These are phyloP conservation scores for Astrephomene gubernaculifera DNA, from an alignment of 139 green algal genomes.

Conservation along the genomic window DNA sequence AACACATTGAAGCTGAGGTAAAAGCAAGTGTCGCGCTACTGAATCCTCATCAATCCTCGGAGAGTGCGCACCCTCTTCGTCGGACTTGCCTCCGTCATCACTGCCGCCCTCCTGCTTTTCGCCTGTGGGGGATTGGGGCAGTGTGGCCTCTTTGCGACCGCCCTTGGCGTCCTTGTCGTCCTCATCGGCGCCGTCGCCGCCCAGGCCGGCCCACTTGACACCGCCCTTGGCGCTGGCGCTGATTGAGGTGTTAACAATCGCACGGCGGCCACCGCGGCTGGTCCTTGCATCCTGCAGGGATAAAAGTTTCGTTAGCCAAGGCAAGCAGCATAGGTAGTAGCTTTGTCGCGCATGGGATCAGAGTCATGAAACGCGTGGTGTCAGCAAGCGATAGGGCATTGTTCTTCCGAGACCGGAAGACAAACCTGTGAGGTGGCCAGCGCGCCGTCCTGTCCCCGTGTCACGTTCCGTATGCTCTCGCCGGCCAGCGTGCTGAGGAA, in stretches of 20 bases:
- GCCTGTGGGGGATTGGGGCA: slow-evolving; percentile 28
- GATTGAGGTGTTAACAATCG: not conserved
- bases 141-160: slow-evolving; percentile 26
- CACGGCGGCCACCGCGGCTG: slow-evolving; percentile 12
- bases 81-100: slow-evolving; percentile 16
- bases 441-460: not conserved
- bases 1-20: no score
- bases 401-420: no score
- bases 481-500: slow-evolving; percentile 35
- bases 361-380: no score
- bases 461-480: not conserved
- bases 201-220: slow-evolving; percentile 36
- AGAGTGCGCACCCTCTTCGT: no score
- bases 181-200: not conserved
- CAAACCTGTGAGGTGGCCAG: no score
- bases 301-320: no score
- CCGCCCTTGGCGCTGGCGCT: slow-evolving; percentile 34
- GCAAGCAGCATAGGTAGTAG: no score
- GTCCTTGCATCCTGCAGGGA: not conserved
- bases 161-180: slow-evolving; percentile 30
- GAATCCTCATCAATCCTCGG: no score
- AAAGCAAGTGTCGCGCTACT: no score
- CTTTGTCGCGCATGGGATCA: no score
- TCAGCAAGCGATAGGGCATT: no score
- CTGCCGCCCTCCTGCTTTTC: slow-evolving; percentile 32